phyloP scores from a whole-genome alignment of 129 eudicot genomes.

The Flaveria brownii region DNA sequence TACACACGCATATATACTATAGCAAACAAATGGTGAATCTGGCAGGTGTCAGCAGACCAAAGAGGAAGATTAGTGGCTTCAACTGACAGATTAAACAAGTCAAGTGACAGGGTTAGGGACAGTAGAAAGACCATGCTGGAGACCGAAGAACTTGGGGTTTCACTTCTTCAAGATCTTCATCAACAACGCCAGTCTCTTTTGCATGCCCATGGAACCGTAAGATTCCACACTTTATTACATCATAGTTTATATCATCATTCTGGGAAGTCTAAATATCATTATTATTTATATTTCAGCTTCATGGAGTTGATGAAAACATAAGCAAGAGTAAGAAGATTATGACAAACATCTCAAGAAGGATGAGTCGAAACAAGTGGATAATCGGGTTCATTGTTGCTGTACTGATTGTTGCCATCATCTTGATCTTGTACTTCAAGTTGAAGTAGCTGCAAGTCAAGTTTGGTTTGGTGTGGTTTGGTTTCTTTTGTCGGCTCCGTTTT shows the following conservation, averaged over 20 bases:
- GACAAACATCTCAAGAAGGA: slow-evolving; percentile 60
- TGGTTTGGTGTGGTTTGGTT: background rate
- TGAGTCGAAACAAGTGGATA: slow-evolving; percentile 66
- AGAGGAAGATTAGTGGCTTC: slow-evolving; percentile 56
- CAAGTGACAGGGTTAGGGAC: slow-evolving; percentile 66
- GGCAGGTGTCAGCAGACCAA: slow-evolving; percentile 64
- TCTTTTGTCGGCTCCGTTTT: slow-evolving; percentile 14
- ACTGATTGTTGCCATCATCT: slow-evolving; percentile 54
- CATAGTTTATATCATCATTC: background rate
- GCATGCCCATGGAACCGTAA: slow-evolving; percentile 61
- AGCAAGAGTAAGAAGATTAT: slow-evolving; percentile 62
- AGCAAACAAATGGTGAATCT: slow-evolving; percentile 10
- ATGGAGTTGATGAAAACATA: slow-evolving; percentile 68
- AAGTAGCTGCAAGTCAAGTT: slow-evolving; percentile 28
- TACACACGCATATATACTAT: background rate
- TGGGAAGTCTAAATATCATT: background rate
- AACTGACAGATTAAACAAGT: slow-evolving; percentile 58
- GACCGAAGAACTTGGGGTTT: slow-evolving; percentile 69
- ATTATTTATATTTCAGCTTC: slow-evolving; percentile 46
- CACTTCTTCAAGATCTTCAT: slow-evolving; percentile 69
- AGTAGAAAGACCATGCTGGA: slow-evolving; percentile 73
- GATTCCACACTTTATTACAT: background rate
- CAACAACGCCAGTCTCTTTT: slow-evolving; percentile 67
- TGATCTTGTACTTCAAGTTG: slow-evolving; percentile 66
- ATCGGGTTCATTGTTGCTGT: slow-evolving; percentile 51